These are phyloP conservation scores for Chrysanthemum makinoi DNA, from an alignment of 129 eudicot species.

Conservation along the genomic window DNA sequence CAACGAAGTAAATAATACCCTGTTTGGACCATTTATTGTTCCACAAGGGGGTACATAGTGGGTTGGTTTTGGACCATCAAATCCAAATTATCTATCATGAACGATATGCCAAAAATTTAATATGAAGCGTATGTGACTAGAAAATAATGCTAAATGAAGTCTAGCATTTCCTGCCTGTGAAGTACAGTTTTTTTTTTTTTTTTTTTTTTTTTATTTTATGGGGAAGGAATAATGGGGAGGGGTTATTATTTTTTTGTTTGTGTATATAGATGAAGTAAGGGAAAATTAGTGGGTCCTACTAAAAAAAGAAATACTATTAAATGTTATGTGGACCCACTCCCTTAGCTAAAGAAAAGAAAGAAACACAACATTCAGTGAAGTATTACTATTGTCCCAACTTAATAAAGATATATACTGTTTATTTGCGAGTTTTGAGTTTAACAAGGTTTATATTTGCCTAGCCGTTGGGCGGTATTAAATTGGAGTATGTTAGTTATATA, in stretches of 20 bases:
- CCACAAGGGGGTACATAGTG: constrained; percentile 26
- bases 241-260: too few species aligned
- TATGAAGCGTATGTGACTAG: neutral
- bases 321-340: too few species aligned
- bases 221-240: too few species aligned
- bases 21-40: constrained; percentile 34
- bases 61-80: constrained; percentile 33
- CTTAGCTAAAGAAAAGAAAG: too few species aligned
- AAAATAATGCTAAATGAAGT: neutral
- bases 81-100: neutral
- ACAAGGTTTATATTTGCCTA: too few species aligned
- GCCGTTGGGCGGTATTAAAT: too few species aligned
- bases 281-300: too few species aligned
- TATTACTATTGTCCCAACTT: neutral
- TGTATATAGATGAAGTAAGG: too few species aligned
- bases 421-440: neutral
- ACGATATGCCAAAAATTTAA: neutral
- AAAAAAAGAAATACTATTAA: too few species aligned
- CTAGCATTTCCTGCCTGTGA: neutral
- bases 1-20: constrained; percentile 20
- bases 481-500: too few species aligned
- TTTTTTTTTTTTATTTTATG: too few species aligned
- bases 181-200: too few species aligned
- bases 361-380: neutral
- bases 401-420: neutral